Percentiles rank a stretch among this genome's conserved stretches.
These are phyloP conservation scores for Cyberlindnera americana DNA, from an alignment of 805 yeast genomes.

Conservation along the genomic window DNA sequence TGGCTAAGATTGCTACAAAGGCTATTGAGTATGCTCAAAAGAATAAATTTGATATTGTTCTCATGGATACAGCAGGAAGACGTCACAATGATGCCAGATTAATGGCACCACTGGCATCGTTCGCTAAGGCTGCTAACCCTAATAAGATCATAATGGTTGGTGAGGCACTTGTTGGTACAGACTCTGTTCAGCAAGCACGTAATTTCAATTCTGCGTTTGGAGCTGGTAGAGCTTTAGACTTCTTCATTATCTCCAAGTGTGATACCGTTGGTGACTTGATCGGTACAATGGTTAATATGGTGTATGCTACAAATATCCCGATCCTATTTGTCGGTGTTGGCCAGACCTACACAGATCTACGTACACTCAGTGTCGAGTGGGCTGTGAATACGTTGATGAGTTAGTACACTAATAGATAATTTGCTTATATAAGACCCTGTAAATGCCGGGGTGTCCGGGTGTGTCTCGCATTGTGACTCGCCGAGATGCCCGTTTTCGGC, in stretches of 20 bases:
- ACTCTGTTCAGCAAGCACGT: constrained; percentile 90
- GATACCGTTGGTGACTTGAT: constrained; percentile 97
- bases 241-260: constrained; percentile 89
- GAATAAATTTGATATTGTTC: constrained; percentile 73
- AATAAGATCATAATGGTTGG: constrained; percentile 98
- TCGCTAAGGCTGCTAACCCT: constrained; percentile 93
- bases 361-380: constrained; percentile 87
- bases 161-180: constrained; percentile 96
- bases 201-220: constrained; percentile 95
- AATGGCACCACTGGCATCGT: constrained; percentile 93
- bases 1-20: constrained; percentile 87
- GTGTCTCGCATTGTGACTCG: too few species aligned
- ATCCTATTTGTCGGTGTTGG: constrained; percentile 95
- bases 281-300: constrained; percentile 97
- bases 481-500: too few species aligned
- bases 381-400: constrained; percentile 84
- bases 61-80: constrained; percentile 97
- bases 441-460: neutral
- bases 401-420: constrained; percentile 24
- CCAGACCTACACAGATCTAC: constrained; percentile 91
- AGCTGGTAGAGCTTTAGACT: constrained; percentile 72
- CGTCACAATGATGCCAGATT: constrained; percentile 91
- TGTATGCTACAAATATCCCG: constrained; percentile 92
- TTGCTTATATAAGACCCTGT: neutral
- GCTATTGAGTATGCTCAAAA: constrained; percentile 79